Conservation (phyloP, 495 filamentous ascomycete genomes). For the Aspergillus bertholletiae region DNA sequence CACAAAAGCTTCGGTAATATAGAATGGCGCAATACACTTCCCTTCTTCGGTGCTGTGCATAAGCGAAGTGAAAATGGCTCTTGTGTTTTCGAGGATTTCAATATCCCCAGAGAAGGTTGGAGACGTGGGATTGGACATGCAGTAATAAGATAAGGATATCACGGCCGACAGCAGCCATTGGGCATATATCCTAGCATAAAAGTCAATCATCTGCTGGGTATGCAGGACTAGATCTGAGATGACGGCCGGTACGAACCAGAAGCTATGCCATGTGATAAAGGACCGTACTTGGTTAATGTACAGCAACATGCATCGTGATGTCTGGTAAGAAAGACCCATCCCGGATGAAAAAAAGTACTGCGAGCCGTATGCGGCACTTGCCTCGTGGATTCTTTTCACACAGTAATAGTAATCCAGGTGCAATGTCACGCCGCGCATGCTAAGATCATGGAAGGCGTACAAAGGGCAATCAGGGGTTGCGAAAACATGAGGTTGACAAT, state of each 20-base stretch:
- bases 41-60: not conserved
- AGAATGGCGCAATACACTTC: conserved; percentile 19
- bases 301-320: conserved; percentile 22
- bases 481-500: conserved; percentile 20
- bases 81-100: conserved; percentile 14
- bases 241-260: conserved; percentile 14
- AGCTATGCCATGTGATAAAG: conserved; percentile 22
- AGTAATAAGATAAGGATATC: conserved; percentile 20
- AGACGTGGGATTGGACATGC: conserved; percentile 12
- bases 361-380: conserved; percentile 9
- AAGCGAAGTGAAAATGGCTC: conserved; percentile 7
- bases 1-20: conserved; percentile 15
- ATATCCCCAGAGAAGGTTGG: conserved; percentile 16
- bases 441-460: conserved; percentile 27
- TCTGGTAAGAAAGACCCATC: conserved; percentile 22
- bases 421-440: conserved; percentile 23
- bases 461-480: conserved; percentile 17
- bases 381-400: conserved; percentile 26
- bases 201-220: not conserved
- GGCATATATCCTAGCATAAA: conserved; percentile 24
- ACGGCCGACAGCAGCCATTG: conserved; percentile 22
- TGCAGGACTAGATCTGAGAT: not conserved
- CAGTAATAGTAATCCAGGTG: conserved; percentile 31
- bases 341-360: conserved; percentile 16
- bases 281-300: conserved; percentile 19